phyloP scores from a whole-genome alignment of 2,329 filamentous ascomycete genomes.

The Polychaeton citri region DNA sequence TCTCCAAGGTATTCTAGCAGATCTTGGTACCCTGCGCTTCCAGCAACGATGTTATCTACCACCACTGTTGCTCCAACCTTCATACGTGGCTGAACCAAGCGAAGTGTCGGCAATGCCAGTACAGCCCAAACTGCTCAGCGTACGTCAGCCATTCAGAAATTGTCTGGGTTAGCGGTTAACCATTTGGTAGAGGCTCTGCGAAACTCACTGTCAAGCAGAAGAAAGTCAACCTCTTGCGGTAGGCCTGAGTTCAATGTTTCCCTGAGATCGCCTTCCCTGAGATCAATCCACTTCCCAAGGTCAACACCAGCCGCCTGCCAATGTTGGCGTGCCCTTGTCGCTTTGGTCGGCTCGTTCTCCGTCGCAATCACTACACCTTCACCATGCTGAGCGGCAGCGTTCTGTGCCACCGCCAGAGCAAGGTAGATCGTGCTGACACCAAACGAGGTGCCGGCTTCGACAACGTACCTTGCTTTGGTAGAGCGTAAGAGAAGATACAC shows the following conservation, averaged over 20 bases:
- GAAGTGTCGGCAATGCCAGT: constrained; percentile 40
- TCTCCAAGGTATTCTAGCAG: constrained; percentile 33
- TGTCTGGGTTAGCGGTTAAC: too few species aligned
- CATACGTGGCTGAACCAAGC: constrained; percentile 33
- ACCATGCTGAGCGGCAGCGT: constrained; percentile 15
- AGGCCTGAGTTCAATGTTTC: too few species aligned
- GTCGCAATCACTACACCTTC: constrained; percentile 43
- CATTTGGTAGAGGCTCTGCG: too few species aligned
- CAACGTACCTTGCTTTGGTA: constrained; percentile 36
- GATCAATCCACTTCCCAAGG: too few species aligned
- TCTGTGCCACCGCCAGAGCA: constrained; percentile 42
- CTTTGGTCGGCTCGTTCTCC: constrained; percentile 45
- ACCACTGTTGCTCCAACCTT: constrained; percentile 36
- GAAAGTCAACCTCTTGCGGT: too few species aligned
- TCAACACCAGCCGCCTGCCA: too few species aligned
- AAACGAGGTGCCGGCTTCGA: constrained; percentile 50
- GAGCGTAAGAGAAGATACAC: constrained; percentile 41
- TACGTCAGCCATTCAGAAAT: too few species aligned
- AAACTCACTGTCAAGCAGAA: too few species aligned
- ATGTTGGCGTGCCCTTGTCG: constrained; percentile 33
- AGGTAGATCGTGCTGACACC: constrained; percentile 52
- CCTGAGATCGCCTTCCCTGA: too few species aligned
- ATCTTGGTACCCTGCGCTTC: constrained; percentile 32
- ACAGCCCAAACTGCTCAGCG: constrained; percentile 41
- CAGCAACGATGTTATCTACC: constrained; percentile 34